Conservation (phyloP, 371 early-diverging fungal species). For the Mucor indicus region DNA sequence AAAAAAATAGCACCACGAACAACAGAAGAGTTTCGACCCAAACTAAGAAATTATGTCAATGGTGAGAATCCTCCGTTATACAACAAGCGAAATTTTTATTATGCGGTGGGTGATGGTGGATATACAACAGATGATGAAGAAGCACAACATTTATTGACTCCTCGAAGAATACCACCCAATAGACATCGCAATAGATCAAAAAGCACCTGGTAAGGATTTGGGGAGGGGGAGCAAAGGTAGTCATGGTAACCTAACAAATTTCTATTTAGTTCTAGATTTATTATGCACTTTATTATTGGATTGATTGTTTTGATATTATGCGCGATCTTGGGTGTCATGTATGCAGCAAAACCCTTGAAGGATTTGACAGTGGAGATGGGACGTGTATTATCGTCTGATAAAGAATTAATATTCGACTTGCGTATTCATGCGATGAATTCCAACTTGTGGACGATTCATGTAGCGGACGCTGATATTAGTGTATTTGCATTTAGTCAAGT, state of each 20-base stretch:
- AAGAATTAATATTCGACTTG: constrained; percentile 66
- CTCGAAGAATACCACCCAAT: neutral
- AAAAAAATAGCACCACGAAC: neutral
- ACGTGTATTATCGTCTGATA: constrained; percentile 63
- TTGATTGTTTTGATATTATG: constrained; percentile 6
- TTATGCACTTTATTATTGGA: too few relatives aligned
- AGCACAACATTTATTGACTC: constrained; percentile 1
- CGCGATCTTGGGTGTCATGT: too few relatives aligned
- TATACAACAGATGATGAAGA: constrained; percentile 15
- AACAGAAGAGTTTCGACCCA: constrained; percentile 13
- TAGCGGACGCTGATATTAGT: constrained; percentile 59
- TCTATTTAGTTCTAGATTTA: too few relatives aligned
- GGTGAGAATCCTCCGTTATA: neutral
- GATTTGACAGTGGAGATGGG: constrained; percentile 50
- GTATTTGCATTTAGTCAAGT: constrained; percentile 63
- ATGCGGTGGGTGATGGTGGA: constrained; percentile 4
- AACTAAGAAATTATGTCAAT: constrained; percentile 22
- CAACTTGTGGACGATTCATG: constrained; percentile 57
- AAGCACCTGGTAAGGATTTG: constrained; percentile 3
- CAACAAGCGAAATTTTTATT: constrained; percentile 1
- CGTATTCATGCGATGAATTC: constrained; percentile 54
- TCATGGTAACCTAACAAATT: too few relatives aligned
- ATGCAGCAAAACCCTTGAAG: constrained; percentile 39
- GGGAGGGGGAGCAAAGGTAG: too few relatives aligned
- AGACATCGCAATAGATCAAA: neutral